Base-by-base conservation (phyloP, 176 grass and related monocot species). In the Oryza rufipogon region DNA sequence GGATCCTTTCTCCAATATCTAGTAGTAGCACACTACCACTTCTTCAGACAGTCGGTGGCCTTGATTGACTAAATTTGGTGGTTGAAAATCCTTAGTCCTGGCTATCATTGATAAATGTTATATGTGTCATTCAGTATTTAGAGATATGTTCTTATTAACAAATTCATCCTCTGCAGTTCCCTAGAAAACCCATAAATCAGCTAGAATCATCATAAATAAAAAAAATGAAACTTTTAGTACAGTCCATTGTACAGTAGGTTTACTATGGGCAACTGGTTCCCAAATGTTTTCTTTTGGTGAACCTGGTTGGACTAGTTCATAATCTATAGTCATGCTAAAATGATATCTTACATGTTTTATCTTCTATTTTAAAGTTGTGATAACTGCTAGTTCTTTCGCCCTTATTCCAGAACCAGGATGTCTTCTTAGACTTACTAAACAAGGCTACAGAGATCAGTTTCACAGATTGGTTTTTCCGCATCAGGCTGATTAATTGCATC, bases 401-500 rank as follows among this genome's bases (percentile, higher is more conserved):
- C 4, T 61, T 75, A 38, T 87, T 87, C 64, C 91, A 95, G 95
- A 71, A 80, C 54, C 76, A 93, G 85, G 87, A 89, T 44, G 68
- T 86, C 45, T 32, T 98, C 44, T 93, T 84, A 75, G 77, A 91
- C 60, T 84, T 91, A 71, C 51, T 98, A 75, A 90, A 90, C 76
- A 90, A 77, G 74, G 84, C 87, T 80, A 75, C 72, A 36, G 91
- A 93, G 80, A 79, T 82, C 32, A 77, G 84, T 79, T 74, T 85
- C 16, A 44, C 85, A 76, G 87, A 93, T 91, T 98, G 95, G 95
- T 71, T 54, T 81, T 80, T 80, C 77, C 95, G 92, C 67, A 71
- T 87, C 77, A 91, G 88, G 89, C 85, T 98, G 30, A 95, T 98
- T 78, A 87, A 87, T 88, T 98, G 92, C 63, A 90, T 98, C 88